Conservation (phyloP, 805 yeast species). For the Suhomyces xylopsoci region DNA sequence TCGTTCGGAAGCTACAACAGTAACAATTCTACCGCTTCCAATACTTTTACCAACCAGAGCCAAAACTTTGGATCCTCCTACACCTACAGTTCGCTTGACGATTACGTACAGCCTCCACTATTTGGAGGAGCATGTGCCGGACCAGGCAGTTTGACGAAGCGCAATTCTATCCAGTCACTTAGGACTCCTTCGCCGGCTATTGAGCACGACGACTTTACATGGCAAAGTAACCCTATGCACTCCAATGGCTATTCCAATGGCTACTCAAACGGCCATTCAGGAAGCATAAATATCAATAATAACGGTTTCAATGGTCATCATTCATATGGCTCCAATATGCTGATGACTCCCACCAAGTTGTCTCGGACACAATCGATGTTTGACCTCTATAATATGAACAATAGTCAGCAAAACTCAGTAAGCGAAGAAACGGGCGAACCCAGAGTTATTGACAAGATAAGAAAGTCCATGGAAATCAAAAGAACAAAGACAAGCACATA, state of each 20-base stretch:
- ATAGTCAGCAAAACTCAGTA: neutral
- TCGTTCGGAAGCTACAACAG: slow-evolving; percentile 22
- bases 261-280: neutral
- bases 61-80: neutral
- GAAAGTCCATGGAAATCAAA: slow-evolving; percentile 8
- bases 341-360: slow-evolving; percentile 15
- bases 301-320: neutral
- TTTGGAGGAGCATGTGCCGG: neutral
- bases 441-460: neutral
- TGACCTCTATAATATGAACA: slow-evolving; percentile 18
- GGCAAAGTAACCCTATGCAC: slow-evolving; percentile 10
- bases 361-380: slow-evolving; percentile 38
- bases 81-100: slow-evolving; percentile 4
- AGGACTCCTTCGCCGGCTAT: slow-evolving; percentile 37
- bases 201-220: slow-evolving; percentile 29
- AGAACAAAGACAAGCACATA: slow-evolving; percentile 19
- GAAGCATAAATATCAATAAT: neutral
- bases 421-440: neutral
- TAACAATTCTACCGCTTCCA: neutral
- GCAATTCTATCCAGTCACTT: slow-evolving; percentile 27
- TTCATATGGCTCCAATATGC: neutral
- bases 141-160: slow-evolving; percentile 17
- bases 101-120: slow-evolving; percentile 12
- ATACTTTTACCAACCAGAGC: neutral
- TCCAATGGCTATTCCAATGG: slow-evolving; percentile 1